Percentiles rank a stretch among this genome's conserved stretches.
Evolutionary conservation across 768 basidiomycete species (phyloP).

Genomic region (Royoungia palumana): DNA sequence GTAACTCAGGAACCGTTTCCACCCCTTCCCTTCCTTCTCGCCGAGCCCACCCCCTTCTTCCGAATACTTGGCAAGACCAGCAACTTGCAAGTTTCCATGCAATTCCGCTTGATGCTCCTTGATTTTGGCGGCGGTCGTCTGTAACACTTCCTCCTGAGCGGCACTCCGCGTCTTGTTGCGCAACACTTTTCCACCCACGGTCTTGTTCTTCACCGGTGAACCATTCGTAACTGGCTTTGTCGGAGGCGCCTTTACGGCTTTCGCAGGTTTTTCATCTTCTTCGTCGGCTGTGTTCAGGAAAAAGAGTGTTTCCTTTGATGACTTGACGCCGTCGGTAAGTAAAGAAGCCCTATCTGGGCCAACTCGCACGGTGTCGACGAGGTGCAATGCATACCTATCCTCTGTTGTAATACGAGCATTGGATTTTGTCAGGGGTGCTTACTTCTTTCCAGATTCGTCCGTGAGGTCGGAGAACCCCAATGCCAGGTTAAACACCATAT

Average conservation of each 20-base stretch:
- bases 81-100: constrained; percentile 69
- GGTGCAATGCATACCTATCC: constrained; percentile 77
- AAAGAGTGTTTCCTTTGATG: constrained; percentile 83
- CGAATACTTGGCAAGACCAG: constrained; percentile 80
- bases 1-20: constrained; percentile 97
- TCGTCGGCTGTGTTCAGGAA: constrained; percentile 65
- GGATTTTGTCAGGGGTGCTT: constrained; percentile 13
- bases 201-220: constrained; percentile 66
- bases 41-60: constrained; percentile 72
- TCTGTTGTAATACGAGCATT: background rate
- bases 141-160: constrained; percentile 78
- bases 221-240: constrained; percentile 57
- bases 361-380: constrained; percentile 86
- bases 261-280: constrained; percentile 53
- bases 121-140: constrained; percentile 72
- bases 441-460: constrained; percentile 79
- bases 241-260: constrained; percentile 51
- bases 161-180: constrained; percentile 89
- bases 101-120: constrained; percentile 86
- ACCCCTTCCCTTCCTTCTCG: constrained; percentile 86
- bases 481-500: constrained; percentile 83
- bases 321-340: constrained; percentile 82
- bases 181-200: constrained; percentile 79
- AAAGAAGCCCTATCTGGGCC: constrained; percentile 61
- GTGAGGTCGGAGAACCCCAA: constrained; percentile 83